Evolutionary conservation across 257 asterid genomes (phyloP), one percentile per base, ranked within the genome.

Genomic region (Cynanchum wilfordii): DNA sequence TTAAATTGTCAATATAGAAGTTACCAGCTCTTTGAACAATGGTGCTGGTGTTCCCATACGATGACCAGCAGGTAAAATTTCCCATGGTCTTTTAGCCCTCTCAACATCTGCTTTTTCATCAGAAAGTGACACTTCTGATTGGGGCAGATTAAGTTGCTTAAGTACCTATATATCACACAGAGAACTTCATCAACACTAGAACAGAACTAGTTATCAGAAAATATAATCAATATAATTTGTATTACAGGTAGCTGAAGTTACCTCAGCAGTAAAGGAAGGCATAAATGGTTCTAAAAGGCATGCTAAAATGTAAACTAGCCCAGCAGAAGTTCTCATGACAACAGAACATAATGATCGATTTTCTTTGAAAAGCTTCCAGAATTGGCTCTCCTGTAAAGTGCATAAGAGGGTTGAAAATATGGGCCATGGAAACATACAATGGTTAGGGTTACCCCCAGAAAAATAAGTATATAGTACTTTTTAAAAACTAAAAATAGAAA

Each of bases 291-390:
- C 97, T 74, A 94, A 80, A 77, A 94, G 91, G 75, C 93, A 87
- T 60, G 97, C 97, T 64, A 94, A 95, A 75, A 94, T 93, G 82
- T 89, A 86, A n/a, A 94, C 99, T 69, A 94, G 73, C 75, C 99
- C 99, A 17, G 85, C 82, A 56, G 99, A 79, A 77, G 99, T 89
- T 86, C 82, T 89, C 97, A 91, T 89, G 60, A 91, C 99, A 73
- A 91, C 77, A 20, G 90, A 79, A 82, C 99, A 91, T 29, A 89
- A 74, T 69, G 85, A 51, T 29, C 29, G 84, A 73, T 91, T 96
- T 86, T 94, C 97, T 80, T 88, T 94, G 93, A 89, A 94, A 83
- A 94, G 97, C 85, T 86, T 94, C 99, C 99, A 94, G 76, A 91
- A 91, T 84, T 88, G 93, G 80, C 89, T 88, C 75, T 86, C 97